A percentile compares a stretch with the other conserved stretches of the same genome.
These are phyloP conservation scores for Ophioceras dolichostomum DNA, from an alignment of 2,329 filamentous ascomycete genomes.

Conservation along the genomic window DNA sequence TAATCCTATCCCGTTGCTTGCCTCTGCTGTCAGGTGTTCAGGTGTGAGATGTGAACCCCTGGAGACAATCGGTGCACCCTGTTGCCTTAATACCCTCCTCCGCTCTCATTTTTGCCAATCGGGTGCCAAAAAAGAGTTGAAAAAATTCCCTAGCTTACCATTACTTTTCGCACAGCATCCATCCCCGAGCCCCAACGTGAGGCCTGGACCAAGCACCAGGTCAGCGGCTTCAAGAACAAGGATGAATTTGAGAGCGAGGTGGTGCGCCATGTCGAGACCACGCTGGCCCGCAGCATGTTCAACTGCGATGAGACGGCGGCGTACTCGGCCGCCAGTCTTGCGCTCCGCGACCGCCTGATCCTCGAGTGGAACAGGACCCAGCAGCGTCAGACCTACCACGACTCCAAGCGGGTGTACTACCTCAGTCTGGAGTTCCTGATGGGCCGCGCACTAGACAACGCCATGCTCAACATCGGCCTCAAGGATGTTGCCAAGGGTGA, in stretches of 20 bases:
- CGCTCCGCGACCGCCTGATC: constrained; percentile 85
- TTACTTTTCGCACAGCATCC: too few species aligned
- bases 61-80: too few species aligned
- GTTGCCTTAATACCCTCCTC: background rate
- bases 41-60: too few species aligned
- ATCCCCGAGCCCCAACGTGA: constrained; percentile 83
- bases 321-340: constrained; percentile 81
- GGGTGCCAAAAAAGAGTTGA: too few species aligned
- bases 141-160: too few species aligned
- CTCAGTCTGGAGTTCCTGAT: constrained; percentile 96
- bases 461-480: constrained; percentile 88
- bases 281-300: constrained; percentile 87
- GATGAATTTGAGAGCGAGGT: constrained; percentile 81
- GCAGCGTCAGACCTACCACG: constrained; percentile 82
- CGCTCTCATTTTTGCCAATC: background rate
- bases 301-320: constrained; percentile 95
- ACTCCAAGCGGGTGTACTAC: constrained; percentile 94
- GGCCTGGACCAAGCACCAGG: constrained; percentile 57
- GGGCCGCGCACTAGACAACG: constrained; percentile 93
- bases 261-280: constrained; percentile 92
- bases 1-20: too few species aligned
- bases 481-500: constrained; percentile 74
- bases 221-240: constrained; percentile 59
- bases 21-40: too few species aligned
- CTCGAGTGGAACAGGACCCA: constrained; percentile 98